Evolutionary conservation across 176 grass and related monocot species (phyloP).

Genomic region (Triticum aestivum): DNA sequence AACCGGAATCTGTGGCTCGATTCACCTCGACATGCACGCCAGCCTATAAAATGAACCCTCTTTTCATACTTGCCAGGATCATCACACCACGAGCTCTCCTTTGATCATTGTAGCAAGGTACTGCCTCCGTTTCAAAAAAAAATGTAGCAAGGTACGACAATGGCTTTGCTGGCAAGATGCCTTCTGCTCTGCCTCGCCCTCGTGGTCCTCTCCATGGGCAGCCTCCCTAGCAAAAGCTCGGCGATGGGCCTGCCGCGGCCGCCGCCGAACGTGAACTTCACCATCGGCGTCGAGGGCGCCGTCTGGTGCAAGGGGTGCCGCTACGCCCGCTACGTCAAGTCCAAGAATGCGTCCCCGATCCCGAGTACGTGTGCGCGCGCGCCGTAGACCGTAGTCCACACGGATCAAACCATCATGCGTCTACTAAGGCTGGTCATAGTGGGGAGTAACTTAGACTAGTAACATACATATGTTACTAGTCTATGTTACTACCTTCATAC

Average conservation of each 20-base stretch:
- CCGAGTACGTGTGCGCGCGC: not conserved
- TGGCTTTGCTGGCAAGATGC: conserved; percentile 16
- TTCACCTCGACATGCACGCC: not conserved
- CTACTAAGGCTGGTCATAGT: not conserved
- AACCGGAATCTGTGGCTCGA: not conserved
- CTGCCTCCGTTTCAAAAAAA: not conserved
- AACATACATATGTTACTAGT: no score
- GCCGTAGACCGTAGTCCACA: not conserved
- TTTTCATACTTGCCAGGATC: not conserved
- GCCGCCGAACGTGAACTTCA: conserved; percentile 39
- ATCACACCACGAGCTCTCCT: not conserved
- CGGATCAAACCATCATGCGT: not conserved
- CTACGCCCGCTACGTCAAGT: conserved; percentile 24
- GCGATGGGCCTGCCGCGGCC: conserved; percentile 39
- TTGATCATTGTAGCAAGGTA: not conserved
- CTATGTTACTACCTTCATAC: no score
- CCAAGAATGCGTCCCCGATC: conserved; percentile 38
- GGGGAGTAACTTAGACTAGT: no score
- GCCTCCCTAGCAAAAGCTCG: not conserved
- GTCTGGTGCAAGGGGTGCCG: conserved; percentile 46
- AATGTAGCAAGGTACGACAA: not conserved
- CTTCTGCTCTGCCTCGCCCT: conserved; percentile 15
- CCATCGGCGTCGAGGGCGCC: conserved; percentile 42
- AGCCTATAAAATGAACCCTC: conserved; percentile 26
- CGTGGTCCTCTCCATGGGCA: not conserved